Base-by-base conservation (phyloP, 2,329 filamentous ascomycete species). In the Penicillium sp. region DNA sequence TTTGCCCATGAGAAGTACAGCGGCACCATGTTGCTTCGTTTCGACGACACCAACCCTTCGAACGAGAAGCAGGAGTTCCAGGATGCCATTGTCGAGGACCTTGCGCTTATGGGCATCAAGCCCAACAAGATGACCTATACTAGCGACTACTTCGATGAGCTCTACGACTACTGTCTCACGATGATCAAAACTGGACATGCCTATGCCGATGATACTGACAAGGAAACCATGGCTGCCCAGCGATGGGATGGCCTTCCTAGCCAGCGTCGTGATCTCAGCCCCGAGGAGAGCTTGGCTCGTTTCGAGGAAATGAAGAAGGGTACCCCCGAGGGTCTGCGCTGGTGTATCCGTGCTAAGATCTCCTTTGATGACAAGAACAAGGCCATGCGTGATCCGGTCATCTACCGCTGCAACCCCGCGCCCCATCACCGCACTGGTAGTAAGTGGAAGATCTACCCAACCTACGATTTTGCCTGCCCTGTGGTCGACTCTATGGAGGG, bases 51-150 rank as follows among this genome's bases (percentile, higher is more conserved):
- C 50, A 99, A 99, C 75, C 94, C 94, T 7, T 86, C 88, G 54
- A 97, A 97, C 73, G 94, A 99, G 80, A 96, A 95, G 78, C 86
- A 92, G 70, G 94, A 97, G 76, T 99, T 87, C 71, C 87, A 97
- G 70, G 91, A 97, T 74, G 83, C 91, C 5, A 99, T 99, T 56
- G 79, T 96, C 35, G 88, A 96, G 76, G 94, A 99, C 72, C 82
- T 96, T 45, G 85, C 86, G 44, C 81, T 97, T 47, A 90, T 99
- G 81, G 92, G 92, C 27, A 89, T 99, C 73, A 89, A 88, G 74
- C 89, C 92, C 20, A 92, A 96, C 72, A 82, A 82, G 59, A 81
- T 92, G 53, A 90, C 89, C 16, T 95, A 92, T 77, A 96, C 94
- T 2, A 95, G 89, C 64, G 92, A 99, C 77, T 95, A 96, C 79